phyloP scores from a whole-genome alignment of 768 basidiomycete genomes.

The Panellus pusillus region DNA sequence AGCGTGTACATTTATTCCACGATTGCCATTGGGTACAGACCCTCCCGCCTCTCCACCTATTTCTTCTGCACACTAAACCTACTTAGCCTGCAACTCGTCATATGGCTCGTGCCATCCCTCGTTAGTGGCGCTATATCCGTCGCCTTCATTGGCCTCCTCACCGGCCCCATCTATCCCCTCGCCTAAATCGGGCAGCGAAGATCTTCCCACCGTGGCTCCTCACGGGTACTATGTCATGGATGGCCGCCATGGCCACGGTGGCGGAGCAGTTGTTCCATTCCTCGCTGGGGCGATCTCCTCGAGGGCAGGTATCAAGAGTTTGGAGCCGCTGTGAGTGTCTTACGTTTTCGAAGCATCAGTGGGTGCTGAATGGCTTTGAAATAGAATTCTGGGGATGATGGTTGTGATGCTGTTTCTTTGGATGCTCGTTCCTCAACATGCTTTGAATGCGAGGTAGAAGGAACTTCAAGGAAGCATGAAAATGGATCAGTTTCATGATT shows the following conservation, averaged over 20 bases:
- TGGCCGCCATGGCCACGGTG: conserved; percentile 65
- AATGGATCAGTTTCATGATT: no score
- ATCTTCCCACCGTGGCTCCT: conserved; percentile 72
- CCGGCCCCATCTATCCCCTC: conserved; percentile 76
- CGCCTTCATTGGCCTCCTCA: conserved; percentile 62
- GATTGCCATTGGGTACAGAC: conserved; percentile 46
- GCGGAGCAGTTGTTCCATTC: conserved; percentile 71
- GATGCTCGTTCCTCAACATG: conserved; percentile 7
- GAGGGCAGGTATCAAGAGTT: conserved; percentile 56
- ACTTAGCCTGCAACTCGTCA: conserved; percentile 57
- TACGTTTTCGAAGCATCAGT: background rate
- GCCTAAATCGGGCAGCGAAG: conserved; percentile 69
- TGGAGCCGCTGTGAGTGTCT: conserved; percentile 58
- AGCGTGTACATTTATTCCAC: conserved; percentile 51
- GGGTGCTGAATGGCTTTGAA: background rate
- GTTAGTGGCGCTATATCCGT: conserved; percentile 63
- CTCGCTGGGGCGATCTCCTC: conserved; percentile 70
- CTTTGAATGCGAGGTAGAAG: no score
- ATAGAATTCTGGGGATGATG: conserved; percentile 12
- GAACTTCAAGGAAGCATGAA: no score
- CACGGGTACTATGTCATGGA: conserved; percentile 63
- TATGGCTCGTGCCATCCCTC: conserved; percentile 76
- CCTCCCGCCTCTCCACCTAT: background rate
- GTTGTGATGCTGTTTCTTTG: conserved; percentile 9
- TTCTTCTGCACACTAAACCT: background rate